Evolutionary conservation across 305 asterid genomes (phyloP).

Genomic region (Petunia hybrid): DNA sequence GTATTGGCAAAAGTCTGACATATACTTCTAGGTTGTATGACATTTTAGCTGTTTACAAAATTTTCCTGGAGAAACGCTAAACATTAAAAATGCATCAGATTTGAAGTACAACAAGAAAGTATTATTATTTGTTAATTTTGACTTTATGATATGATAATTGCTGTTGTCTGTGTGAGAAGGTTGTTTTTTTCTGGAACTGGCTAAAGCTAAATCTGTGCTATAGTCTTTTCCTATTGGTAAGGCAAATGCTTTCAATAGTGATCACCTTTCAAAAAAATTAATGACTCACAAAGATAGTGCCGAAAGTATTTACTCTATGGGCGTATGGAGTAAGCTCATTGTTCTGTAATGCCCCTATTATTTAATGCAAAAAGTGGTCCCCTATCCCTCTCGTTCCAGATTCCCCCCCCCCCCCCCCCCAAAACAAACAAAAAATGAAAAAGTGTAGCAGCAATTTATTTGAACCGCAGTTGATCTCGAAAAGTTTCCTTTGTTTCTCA

Average conservation of each 20-base stretch:
- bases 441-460: not conserved
- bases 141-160: not conserved
- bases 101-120: not conserved
- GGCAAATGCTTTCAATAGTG: not conserved
- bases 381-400: not conserved
- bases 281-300: slow-evolving; percentile 9
- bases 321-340: not conserved
- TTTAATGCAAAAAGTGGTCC: not conserved
- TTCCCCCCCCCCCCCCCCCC: not conserved
- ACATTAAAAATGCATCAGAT: not conserved
- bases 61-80: not conserved
- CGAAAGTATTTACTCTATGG: not conserved
- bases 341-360: too few relatives aligned
- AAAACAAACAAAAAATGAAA: too few relatives aligned
- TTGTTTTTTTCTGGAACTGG: not conserved
- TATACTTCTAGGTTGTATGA: not conserved
- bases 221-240: not conserved
- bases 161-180: not conserved
- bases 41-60: not conserved
- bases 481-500: not conserved
- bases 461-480: not conserved
- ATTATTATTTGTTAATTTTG: not conserved
- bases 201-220: not conserved
- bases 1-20: not conserved
- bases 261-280: not conserved